These are phyloP conservation scores for Pleurotus eryngii DNA, from an alignment of 768 basidiomycete genomes.

Conservation along the genomic window DNA sequence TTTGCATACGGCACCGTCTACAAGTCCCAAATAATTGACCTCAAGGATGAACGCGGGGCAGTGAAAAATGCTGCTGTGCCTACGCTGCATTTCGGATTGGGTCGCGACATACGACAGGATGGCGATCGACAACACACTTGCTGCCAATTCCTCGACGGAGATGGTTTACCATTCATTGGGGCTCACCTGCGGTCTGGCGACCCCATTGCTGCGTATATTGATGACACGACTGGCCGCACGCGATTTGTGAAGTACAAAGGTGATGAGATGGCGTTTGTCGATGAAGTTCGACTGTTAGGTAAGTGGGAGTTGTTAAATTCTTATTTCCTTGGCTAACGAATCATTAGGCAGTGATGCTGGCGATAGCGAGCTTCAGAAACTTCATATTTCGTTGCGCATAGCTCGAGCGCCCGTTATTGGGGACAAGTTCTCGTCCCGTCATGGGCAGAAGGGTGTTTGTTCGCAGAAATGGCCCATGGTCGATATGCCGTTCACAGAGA, in stretches of 20 bases:
- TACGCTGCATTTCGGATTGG: slow-evolving; percentile 88
- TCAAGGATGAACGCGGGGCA: slow-evolving; percentile 75
- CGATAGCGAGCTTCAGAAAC: slow-evolving; percentile 85
- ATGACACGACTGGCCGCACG: slow-evolving; percentile 81
- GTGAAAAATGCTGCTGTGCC: slow-evolving; percentile 52
- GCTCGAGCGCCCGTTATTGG: slow-evolving; percentile 96
- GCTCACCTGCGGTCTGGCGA: slow-evolving; percentile 67
- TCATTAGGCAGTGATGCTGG: slow-evolving; percentile 76
- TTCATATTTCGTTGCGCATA: slow-evolving; percentile 91
- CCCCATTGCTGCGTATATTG: slow-evolving; percentile 81
- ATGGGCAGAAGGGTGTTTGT: slow-evolving; percentile 99
- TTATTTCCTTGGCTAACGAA: slow-evolving; percentile 1
- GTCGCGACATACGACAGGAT: slow-evolving; percentile 58
- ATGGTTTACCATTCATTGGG: slow-evolving; percentile 86
- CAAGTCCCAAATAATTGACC: slow-evolving; percentile 89
- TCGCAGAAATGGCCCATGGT: slow-evolving; percentile 98
- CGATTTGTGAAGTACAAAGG: slow-evolving; percentile 94
- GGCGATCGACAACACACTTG: slow-evolving; percentile 45
- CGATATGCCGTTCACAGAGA: slow-evolving; percentile 99
- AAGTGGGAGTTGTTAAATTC: slow-evolving; percentile 16
- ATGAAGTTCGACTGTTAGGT: slow-evolving; percentile 91
- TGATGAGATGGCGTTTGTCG: slow-evolving; percentile 86
- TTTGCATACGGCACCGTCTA: slow-evolving; percentile 97
- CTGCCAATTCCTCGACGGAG: slow-evolving; percentile 60
- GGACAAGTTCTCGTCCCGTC: slow-evolving; percentile 98